phyloP scores from a whole-genome alignment of 768 basidiomycete species.

The Clitopilus hobsonii region DNA sequence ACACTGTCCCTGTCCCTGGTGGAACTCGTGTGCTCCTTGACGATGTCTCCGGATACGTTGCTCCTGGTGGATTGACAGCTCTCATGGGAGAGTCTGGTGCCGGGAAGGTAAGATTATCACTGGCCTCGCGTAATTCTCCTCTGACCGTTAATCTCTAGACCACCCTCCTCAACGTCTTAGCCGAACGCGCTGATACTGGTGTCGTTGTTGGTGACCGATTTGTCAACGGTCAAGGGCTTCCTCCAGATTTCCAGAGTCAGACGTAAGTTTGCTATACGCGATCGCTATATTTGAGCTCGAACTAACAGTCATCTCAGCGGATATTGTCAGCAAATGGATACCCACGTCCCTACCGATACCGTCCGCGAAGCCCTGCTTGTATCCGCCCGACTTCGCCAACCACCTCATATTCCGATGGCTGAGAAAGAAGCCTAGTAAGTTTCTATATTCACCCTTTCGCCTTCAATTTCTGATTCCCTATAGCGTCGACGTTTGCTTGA shows the following conservation, averaged over 20 bases:
- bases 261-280: constrained; percentile 26
- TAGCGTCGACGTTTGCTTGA: constrained; percentile 44
- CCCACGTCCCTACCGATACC: constrained; percentile 68
- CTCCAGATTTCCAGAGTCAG: constrained; percentile 59
- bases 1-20: constrained; percentile 52
- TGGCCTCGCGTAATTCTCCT: constrained; percentile 28
- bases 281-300: neutral
- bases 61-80: constrained; percentile 76
- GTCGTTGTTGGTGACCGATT: constrained; percentile 46
- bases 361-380: constrained; percentile 79
- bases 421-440: constrained; percentile 82
- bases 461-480: constrained; percentile 4
- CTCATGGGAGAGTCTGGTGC: constrained; percentile 62
- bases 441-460: neutral
- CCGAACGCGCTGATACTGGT: constrained; percentile 42
- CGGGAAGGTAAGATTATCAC: constrained; percentile 31
- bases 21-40: constrained; percentile 53
- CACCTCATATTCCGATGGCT: constrained; percentile 48
- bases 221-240: constrained; percentile 50
- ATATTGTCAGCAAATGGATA: constrained; percentile 85
- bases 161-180: constrained; percentile 54
- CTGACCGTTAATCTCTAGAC: constrained; percentile 50
- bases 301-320: constrained; percentile 39
- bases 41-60: constrained; percentile 74
- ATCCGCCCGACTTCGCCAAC: constrained; percentile 79